Evolutionary conservation across 768 basidiomycete genomes (phyloP).

Genomic region (Leccinum barrowsii): DNA sequence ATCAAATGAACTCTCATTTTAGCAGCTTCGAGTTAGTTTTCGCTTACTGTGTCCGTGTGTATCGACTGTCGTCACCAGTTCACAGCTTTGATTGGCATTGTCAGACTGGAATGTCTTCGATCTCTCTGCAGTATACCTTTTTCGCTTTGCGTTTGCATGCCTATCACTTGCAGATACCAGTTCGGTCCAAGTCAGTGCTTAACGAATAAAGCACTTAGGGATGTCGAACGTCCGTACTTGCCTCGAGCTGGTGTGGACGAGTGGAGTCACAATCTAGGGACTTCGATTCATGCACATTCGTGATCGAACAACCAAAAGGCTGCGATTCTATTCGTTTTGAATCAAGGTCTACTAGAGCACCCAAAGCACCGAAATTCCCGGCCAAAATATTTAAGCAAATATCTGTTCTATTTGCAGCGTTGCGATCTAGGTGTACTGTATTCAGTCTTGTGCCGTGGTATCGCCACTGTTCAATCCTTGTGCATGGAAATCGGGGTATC

Average conservation of each 20-base stretch:
- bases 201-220: not conserved
- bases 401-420: not conserved
- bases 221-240: not conserved
- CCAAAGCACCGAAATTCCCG: not conserved
- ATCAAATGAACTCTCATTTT: too few relatives aligned
- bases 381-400: not conserved
- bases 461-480: not conserved
- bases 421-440: too few relatives aligned
- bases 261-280: not conserved
- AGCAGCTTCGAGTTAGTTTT: too few relatives aligned
- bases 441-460: not conserved
- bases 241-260: not conserved
- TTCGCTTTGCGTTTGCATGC: too few relatives aligned
- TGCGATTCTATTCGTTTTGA: not conserved
- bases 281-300: slow-evolving; percentile 2
- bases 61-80: too few relatives aligned
- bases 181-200: not conserved
- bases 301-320: not conserved
- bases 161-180: too few relatives aligned
- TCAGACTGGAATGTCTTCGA: too few relatives aligned
- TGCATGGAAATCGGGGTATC: slow-evolving; percentile 37
- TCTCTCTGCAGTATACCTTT: too few relatives aligned
- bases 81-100: too few relatives aligned
- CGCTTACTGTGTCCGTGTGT: not conserved
- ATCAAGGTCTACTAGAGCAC: not conserved